phyloP scores from a whole-genome alignment of 2,329 filamentous ascomycete genomes.

The Curvularia lunata region DNA sequence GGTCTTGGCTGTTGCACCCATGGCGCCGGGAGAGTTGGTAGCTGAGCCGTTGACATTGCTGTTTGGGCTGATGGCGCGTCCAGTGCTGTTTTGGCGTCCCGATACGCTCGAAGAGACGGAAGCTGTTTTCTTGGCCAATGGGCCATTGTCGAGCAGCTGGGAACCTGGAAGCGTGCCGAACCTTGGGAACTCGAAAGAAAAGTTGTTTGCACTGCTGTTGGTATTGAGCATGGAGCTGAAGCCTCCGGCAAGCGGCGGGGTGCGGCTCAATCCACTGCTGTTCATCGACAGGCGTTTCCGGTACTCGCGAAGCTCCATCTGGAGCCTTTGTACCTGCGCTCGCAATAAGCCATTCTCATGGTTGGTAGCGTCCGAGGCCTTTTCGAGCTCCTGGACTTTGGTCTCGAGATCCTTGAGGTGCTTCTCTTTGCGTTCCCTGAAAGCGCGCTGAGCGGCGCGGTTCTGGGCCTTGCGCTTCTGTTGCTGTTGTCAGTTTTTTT shows the following conservation, averaged over 20 bases:
- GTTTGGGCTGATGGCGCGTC: conserved; percentile 48
- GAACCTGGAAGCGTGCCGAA: conserved; percentile 76
- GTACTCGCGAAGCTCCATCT: conserved; percentile 85
- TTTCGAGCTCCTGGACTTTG: conserved; percentile 71
- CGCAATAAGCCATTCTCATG: conserved; percentile 85
- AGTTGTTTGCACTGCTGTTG: conserved; percentile 76
- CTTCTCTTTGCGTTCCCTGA: conserved; percentile 69
- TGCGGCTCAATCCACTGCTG: conserved; percentile 55
- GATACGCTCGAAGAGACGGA: conserved; percentile 32
- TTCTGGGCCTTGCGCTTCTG: conserved; percentile 90
- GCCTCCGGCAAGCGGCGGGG: conserved; percentile 55
- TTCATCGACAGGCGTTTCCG: conserved; percentile 79
- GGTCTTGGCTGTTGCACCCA: conserved; percentile 44
- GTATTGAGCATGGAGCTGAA: conserved; percentile 55
- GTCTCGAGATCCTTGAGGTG: conserved; percentile 73
- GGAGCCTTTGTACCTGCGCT: conserved; percentile 86
- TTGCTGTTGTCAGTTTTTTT: conserved; percentile 33
- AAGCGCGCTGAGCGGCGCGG: conserved; percentile 66
- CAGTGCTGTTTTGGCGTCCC: conserved; percentile 43
- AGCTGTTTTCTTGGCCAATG: conserved; percentile 42
- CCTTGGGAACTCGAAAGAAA: conserved; percentile 94
- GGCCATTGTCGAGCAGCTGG: conserved; percentile 60
- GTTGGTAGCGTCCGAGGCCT: conserved; percentile 80
- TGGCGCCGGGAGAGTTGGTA: conserved; percentile 36
- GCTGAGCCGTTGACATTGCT: conserved; percentile 35